Conservation (phyloP, 176 grass and related monocot species). For the Oryza glumipatula region DNA sequence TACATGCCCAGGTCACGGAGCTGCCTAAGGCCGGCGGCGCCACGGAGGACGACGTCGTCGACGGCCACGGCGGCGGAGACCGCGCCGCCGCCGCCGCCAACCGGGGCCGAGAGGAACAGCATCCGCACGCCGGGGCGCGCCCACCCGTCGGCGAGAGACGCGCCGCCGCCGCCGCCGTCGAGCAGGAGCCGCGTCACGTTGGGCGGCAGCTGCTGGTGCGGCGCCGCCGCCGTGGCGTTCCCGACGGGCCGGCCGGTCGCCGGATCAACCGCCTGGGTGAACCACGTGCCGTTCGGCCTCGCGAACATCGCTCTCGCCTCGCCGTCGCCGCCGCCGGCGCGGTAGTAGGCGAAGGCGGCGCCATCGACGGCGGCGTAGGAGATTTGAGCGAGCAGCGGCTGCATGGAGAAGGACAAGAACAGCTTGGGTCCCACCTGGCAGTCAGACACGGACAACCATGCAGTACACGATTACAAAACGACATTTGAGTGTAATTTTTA, state of each 20-base stretch:
- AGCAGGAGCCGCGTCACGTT: neutral
- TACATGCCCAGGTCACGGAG: conserved; percentile 22
- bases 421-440: conserved; percentile 30
- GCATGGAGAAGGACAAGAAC: conserved; percentile 41
- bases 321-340: neutral
- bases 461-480: neutral
- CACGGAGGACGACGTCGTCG: neutral
- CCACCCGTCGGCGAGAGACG: conserved; percentile 29
- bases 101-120: conserved; percentile 38
- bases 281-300: neutral
- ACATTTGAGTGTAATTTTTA: neutral
- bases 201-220: neutral
- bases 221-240: neutral
- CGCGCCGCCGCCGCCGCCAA: neutral
- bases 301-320: neutral
- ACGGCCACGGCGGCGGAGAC: conserved; percentile 32
- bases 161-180: neutral
- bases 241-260: conserved; percentile 24
- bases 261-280: conserved; percentile 35
- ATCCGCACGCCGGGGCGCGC: conserved; percentile 12
- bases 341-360: conserved; percentile 51
- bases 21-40: neutral
- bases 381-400: conserved; percentile 43
- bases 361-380: conserved; percentile 43
- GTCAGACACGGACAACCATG: neutral